Evolutionary conservation across 306 rosid species (phyloP), one percentile per base, ranked within the genome.

Genomic region (Sindora glabra): DNA sequence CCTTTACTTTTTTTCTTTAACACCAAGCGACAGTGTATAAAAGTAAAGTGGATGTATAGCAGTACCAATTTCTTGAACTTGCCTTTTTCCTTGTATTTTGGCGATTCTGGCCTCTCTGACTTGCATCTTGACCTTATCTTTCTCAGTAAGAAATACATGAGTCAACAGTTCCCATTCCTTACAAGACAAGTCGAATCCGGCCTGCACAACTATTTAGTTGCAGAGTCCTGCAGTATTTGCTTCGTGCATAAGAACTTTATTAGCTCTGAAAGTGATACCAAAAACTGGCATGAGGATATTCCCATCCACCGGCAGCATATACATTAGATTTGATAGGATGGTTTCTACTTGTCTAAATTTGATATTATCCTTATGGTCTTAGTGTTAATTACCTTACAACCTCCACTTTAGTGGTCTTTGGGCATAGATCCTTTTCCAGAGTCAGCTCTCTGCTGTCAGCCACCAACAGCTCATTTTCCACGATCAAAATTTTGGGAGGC

Each of bases 281-380:
- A 60, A 53, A 58, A 56, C 34, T 57, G 75, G 69, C 67, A 40
- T 3, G 12, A 50, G 36, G 56, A 70, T 70, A 75, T 75, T 70
- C 76, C 62, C 27, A 65, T 74, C 50, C 68, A 56, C 53, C 75
- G 62, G 30, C 42, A 56, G 72, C 82, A 77, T 42, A 67, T 41
- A 56, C 23, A 62, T 19, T 4, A n/a, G 24, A 41, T 29, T 0
- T 67, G 45, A 77, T 62, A 61, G 74, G 76, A 70, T 11, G 45
- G 41, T 65, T 70, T 24, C 11, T 15, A 13, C 10, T 26, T 26
- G 14, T 7, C 37, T 38, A 34, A n/a, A 14, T 37, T 55, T 11
- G 14, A 47, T 22, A 56, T 38, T 40, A 21, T 56, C 38, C 24
- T 57, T 24, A 15, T 14, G 14, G 14, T 57, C 18, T 40, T 22